Evolutionary conservation across 2,329 filamentous ascomycete species (phyloP), one percentile per base, ranked within the genome.

Genomic region (Colletotrichum viniferum): DNA sequence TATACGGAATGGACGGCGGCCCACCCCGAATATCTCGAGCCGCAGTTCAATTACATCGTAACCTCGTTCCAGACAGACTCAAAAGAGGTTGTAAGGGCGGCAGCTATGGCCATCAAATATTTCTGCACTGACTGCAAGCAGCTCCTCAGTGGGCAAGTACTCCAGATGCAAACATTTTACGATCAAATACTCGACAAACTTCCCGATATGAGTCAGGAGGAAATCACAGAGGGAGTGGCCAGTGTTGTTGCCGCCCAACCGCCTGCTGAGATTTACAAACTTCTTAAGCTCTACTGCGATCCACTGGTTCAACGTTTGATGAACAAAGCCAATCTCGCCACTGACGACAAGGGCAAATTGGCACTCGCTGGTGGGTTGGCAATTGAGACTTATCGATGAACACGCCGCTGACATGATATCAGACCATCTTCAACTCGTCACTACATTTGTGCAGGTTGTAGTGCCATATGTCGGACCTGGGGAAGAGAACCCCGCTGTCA

Each of bases 1-100:
- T 99, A 99, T 82, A 99, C 97, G 0, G 96, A 98, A 84, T 99
- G 97, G 97, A 99, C 97, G 1, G 92, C 97, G 7, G 93, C 95
- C 63, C 97, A 99, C 81, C 95, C 96, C 0, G 95, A 98, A 74
- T 98, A 96, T 61, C 89, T 99, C 10, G 94, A 98, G 84, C 90
- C 95, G 10, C 97, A 99, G 84, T 94, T 99, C 82, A 96, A 95
- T 81, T 99, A 98, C 85, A 98, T 99, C 81, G 96, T 98, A 78
- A 94, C 93, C 6, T 97, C 96, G 0, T 99, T 99, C 86, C 91
- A 95, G 78, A 95, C 96, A 73, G 92, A 93, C 56, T 98, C 96
- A 0, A 94, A 94, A 80, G 97, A 99, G 82, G 96, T 99, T 71
- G 91, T 98, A 52, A 92, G 96, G 77, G 97, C 96, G 24, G 95